Evolutionary conservation across 2,329 filamentous ascomycete species (phyloP).

Genomic region (Nemania bipapillata): DNA sequence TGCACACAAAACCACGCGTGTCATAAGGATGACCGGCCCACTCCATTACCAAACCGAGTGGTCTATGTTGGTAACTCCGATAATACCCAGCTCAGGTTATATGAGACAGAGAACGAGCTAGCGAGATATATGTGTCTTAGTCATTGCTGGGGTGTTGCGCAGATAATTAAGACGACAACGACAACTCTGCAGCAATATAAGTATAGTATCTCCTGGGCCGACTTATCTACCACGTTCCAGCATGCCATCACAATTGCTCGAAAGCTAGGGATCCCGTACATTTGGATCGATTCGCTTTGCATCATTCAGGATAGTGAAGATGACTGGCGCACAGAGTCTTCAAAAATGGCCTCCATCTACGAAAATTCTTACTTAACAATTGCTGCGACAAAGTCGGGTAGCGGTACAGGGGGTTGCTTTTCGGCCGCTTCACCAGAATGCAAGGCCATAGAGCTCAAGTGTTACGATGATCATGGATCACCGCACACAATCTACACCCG

Average conservation of each 20-base stretch:
- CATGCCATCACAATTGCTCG: slow-evolving; percentile 16
- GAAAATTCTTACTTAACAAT: slow-evolving; percentile 9
- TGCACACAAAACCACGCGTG: not conserved
- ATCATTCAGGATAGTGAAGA: slow-evolving; percentile 23
- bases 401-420: not conserved
- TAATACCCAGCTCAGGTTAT: not conserved
- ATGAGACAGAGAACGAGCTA: not conserved
- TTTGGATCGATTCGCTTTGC: slow-evolving; percentile 29
- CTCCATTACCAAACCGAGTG: slow-evolving; percentile 1
- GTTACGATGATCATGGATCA: not conserved
- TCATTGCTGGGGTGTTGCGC: slow-evolving; percentile 29
- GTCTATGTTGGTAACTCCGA: not conserved
- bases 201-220: slow-evolving; percentile 5
- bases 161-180: slow-evolving; percentile 10
- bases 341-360: slow-evolving; percentile 33
- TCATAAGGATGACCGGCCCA: not conserved
- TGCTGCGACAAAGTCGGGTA: not conserved
- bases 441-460: not conserved
- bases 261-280: slow-evolving; percentile 19
- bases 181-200: slow-evolving; percentile 9
- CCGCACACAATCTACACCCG: not conserved
- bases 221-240: slow-evolving; percentile 1
- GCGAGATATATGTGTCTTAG: slow-evolving; percentile 28
- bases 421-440: not conserved
- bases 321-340: slow-evolving; percentile 28